Base-by-base conservation (phyloP, 768 basidiomycete genomes). In the Nidularia pulvinata region DNA sequence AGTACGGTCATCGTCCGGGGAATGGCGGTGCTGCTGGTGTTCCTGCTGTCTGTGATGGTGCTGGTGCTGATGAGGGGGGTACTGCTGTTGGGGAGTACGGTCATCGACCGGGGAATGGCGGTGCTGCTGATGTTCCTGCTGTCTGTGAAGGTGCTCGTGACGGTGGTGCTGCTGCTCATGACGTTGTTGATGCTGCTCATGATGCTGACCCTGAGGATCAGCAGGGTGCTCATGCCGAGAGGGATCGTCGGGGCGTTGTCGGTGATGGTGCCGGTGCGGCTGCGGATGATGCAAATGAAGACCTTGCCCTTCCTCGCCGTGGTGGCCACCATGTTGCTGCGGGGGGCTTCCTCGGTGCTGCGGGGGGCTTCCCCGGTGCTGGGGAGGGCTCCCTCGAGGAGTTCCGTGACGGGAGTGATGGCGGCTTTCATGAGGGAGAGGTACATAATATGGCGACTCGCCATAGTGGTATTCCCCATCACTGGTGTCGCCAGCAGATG, bases 51-150 rank as follows among this genome's bases (percentile, higher is more conserved):
- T n/a, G n/a, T n/a, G n/a, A n/a, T n/a, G n/a, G n/a, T 65, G 66
- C 14, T 59, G 51, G 33, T 62, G 62, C 30, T 60, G 60, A n/a
- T 58, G 54, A 25, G 60, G 61, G 25, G 62, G 36, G 47, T 48
- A 50, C 19, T 60, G 50, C 19, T 56, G 57, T 32, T 59, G 36
- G 47, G 57, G 60, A n/a, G 57, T 58, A 36, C 61, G 57, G 32
- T 55, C 56, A 2, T 52, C 46, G 35, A 57, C 53, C 13, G 63
- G 58, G 33, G 61, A 56, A 25, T 59, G 61, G 36, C 66, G 61
- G n/a, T 57, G 60, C 7, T 22, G 10, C 45, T 53, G 51, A 32
- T 36, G 58, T 13, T 42, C 9, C 7, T 51, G 37, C 7, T 39
- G 37, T n/a, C 37, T 33, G 19, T 46, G 56, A 16, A 25, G 39